Conservation (phyloP, 768 basidiomycete genomes). For the Lactarius tabidus region DNA sequence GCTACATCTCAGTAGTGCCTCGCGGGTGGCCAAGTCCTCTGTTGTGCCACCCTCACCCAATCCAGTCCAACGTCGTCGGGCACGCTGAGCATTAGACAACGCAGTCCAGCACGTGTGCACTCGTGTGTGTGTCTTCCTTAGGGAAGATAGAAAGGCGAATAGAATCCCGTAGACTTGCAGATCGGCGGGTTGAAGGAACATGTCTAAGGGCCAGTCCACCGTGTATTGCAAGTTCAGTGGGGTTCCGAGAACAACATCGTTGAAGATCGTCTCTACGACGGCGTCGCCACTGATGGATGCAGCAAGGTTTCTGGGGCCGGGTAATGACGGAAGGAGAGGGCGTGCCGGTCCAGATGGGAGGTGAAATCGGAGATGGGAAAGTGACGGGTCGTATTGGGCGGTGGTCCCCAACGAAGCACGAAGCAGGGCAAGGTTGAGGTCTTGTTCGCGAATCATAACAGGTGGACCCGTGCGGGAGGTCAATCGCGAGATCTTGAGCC, state of each 20-base stretch:
- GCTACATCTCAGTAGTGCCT: constrained; percentile 64
- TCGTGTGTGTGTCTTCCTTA: constrained; percentile 79
- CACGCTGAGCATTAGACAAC: constrained; percentile 81
- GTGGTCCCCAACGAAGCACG: constrained; percentile 85
- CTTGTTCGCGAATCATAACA: constrained; percentile 86
- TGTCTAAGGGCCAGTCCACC: constrained; percentile 83
- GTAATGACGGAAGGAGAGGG: constrained; percentile 74
- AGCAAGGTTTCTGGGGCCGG: constrained; percentile 38
- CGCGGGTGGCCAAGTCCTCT: constrained; percentile 63
- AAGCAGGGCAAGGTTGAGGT: constrained; percentile 80
- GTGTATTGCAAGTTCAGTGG: constrained; percentile 64
- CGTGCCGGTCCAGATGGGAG: constrained; percentile 80
- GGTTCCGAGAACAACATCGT: constrained; percentile 75
- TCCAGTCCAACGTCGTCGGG: constrained; percentile 80
- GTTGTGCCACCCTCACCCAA: constrained; percentile 79
- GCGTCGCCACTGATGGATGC: constrained; percentile 37
- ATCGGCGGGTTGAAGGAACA: constrained; percentile 78
- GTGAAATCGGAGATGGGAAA: constrained; percentile 68
- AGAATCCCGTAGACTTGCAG: constrained; percentile 69
- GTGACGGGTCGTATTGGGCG: constrained; percentile 79
- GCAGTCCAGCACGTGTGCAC: constrained; percentile 82
- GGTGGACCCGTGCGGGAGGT: constrained; percentile 58
- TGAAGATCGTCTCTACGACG: constrained; percentile 51
- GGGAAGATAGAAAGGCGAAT: constrained; percentile 77
- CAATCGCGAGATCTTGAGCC: constrained; percentile 74